phyloP scores from a whole-genome alignment of 1,139 yeast species.

The Candida sp. region DNA sequence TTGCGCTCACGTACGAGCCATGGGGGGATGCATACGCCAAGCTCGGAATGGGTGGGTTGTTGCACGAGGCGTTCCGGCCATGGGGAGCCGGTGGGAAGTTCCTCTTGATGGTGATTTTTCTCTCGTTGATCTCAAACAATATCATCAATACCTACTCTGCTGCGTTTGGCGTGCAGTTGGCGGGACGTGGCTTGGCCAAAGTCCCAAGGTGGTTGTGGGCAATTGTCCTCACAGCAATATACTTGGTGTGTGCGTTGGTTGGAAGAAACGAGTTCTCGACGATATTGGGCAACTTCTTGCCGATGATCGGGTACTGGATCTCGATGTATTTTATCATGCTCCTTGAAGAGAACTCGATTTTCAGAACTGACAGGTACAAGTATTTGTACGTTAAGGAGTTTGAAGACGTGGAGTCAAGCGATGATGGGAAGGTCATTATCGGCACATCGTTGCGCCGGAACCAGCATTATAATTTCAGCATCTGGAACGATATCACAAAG shows the following conservation, averaged over 20 bases:
- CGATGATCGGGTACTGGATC: conserved; percentile 96
- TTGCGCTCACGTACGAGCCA: conserved; percentile 62
- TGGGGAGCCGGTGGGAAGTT: conserved; percentile 89
- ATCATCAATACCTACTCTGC: conserved; percentile 80
- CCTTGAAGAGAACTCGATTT: conserved; percentile 75
- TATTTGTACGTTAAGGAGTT: conserved; percentile 61
- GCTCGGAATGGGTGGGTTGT: conserved; percentile 80
- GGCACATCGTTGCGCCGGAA: too few species aligned
- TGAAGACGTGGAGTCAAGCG: conserved; percentile 9
- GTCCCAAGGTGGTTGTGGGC: conserved; percentile 87
- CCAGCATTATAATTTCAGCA: conserved; percentile 62
- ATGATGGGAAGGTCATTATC: too few species aligned
- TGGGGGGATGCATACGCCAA: conserved; percentile 63
- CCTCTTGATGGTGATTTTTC: conserved; percentile 66
- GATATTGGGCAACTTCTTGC: conserved; percentile 85
- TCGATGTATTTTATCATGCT: conserved; percentile 78
- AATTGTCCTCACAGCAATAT: conserved; percentile 63
- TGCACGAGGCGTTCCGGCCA: conserved; percentile 66
- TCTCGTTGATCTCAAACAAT: conserved; percentile 81
- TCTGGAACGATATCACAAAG: conserved; percentile 61
- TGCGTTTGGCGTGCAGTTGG: conserved; percentile 78
- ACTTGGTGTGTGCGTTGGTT: conserved; percentile 71
- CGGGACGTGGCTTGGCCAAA: conserved; percentile 62
- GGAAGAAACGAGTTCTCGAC: conserved; percentile 79
- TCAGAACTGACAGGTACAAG: conserved; percentile 57